Evolutionary conservation across 331 rosid genomes (phyloP).

Genomic region (Ulmus americana): DNA sequence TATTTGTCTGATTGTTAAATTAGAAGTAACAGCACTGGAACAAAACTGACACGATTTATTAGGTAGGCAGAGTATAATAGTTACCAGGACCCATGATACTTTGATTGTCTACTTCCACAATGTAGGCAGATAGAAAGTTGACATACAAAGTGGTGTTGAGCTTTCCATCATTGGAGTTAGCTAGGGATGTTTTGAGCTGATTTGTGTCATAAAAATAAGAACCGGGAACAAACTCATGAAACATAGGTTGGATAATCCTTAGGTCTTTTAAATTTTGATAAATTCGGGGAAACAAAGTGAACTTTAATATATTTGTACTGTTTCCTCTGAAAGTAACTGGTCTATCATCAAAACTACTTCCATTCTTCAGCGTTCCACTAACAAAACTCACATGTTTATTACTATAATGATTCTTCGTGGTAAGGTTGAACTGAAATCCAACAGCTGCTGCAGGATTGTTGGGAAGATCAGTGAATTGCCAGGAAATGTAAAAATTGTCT

Average conservation of each 20-base stretch:
- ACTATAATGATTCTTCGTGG: conserved; percentile 42
- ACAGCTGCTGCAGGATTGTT: conserved; percentile 78
- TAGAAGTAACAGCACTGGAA: neutral
- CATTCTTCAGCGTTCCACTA: conserved; percentile 66
- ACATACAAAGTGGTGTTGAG: conserved; percentile 67
- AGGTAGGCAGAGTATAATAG: conserved; percentile 12
- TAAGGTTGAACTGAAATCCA: conserved; percentile 78
- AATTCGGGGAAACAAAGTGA: conserved; percentile 74
- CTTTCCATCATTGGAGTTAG: conserved; percentile 56
- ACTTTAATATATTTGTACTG: conserved; percentile 57
- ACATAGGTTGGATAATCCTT: conserved; percentile 84
- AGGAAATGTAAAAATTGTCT: conserved; percentile 73
- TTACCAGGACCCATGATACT: conserved; percentile 83
- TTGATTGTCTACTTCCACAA: conserved; percentile 69
- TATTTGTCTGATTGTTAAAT: neutral
- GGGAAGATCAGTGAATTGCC: conserved; percentile 82
- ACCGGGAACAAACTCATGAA: conserved; percentile 89
- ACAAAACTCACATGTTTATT: conserved; percentile 63
- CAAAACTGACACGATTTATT: neutral
- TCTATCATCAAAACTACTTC: conserved; percentile 55
- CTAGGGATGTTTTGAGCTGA: conserved; percentile 71
- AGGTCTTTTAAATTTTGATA: conserved; percentile 58
- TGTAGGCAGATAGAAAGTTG: conserved; percentile 77
- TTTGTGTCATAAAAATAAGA: conserved; percentile 50
- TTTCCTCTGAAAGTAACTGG: conserved; percentile 88